These are phyloP conservation scores for Oidiodendron maius DNA, from an alignment of 495 filamentous ascomycete species.

Conservation along the genomic window DNA sequence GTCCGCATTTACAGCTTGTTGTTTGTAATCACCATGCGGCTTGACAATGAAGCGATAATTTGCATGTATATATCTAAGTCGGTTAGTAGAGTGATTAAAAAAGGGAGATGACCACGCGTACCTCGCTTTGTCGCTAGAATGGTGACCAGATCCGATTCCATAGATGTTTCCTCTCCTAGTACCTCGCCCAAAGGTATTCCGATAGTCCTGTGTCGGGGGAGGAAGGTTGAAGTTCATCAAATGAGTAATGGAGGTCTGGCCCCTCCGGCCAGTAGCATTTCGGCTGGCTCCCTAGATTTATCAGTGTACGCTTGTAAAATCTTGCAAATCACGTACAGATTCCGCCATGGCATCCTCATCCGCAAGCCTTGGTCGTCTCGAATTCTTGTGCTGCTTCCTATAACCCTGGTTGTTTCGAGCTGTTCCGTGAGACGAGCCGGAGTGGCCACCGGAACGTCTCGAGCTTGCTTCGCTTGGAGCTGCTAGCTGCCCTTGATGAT, in stretches of 20 bases:
- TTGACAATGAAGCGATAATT: slow-evolving; percentile 97
- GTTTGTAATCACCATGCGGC: slow-evolving; percentile 69
- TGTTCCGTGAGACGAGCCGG: slow-evolving; percentile 46
- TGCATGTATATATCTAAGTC: slow-evolving; percentile 77
- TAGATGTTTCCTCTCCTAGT: slow-evolving; percentile 64
- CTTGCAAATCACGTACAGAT: slow-evolving; percentile 45
- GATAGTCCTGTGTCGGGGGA: slow-evolving; percentile 57
- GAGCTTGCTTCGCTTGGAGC: slow-evolving; percentile 48
- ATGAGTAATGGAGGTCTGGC: slow-evolving; percentile 95
- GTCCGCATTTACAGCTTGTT: slow-evolving; percentile 81
- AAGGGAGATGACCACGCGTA: slow-evolving; percentile 21
- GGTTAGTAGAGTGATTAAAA: background rate
- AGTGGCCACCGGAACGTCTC: slow-evolving; percentile 54
- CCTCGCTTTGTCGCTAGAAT: slow-evolving; percentile 86
- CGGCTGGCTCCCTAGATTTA: slow-evolving; percentile 62
- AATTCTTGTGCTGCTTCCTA: slow-evolving; percentile 66
- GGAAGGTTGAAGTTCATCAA: slow-evolving; percentile 87
- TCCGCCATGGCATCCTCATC: slow-evolving; percentile 81
- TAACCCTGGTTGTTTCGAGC: slow-evolving; percentile 68
- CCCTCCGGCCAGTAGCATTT: slow-evolving; percentile 77
- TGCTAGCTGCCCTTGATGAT: slow-evolving; percentile 21
- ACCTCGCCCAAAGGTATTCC: slow-evolving; percentile 42
- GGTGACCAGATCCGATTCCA: slow-evolving; percentile 87
- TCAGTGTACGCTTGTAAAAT: slow-evolving; percentile 4
- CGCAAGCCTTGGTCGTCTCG: slow-evolving; percentile 38